phyloP scores from a whole-genome alignment of 371 early-diverging fungal genomes.

The Rhizopus arrhizus region DNA sequence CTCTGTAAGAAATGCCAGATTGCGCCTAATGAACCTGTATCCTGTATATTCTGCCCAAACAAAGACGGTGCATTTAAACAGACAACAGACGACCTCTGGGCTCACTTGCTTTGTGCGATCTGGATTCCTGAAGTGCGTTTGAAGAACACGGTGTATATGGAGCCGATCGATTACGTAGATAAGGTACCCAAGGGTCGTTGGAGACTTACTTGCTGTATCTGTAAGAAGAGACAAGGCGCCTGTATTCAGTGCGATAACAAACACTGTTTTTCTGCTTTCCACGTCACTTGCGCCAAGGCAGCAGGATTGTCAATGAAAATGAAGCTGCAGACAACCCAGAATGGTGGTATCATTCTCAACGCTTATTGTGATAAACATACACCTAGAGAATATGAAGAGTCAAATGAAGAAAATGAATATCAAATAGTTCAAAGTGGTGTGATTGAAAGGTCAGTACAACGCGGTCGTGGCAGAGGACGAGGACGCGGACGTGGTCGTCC shows the following conservation, averaged over 20 bases:
- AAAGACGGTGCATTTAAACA: conserved; percentile 97
- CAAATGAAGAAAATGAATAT: conserved; percentile 31
- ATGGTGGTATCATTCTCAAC: conserved; percentile 62
- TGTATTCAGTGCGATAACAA: conserved; percentile 94
- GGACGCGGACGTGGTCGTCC: conserved; percentile 11
- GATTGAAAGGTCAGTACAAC: conserved; percentile 8
- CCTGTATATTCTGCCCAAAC: conserved; percentile 93
- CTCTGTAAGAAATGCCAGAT: conserved; percentile 97
- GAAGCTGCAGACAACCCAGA: conserved; percentile 49
- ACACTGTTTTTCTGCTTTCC: conserved; percentile 89
- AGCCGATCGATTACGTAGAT: conserved; percentile 92
- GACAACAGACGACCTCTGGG: conserved; percentile 92
- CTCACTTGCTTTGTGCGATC: conserved; percentile 92
- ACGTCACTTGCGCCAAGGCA: conserved; percentile 91
- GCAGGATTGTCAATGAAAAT: conserved; percentile 89
- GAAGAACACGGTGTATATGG: conserved; percentile 92
- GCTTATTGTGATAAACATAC: conserved; percentile 87
- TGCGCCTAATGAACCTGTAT: conserved; percentile 85
- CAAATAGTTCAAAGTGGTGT: not conserved
- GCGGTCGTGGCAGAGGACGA: conserved; percentile 5
- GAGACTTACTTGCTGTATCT: conserved; percentile 87
- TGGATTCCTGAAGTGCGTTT: conserved; percentile 95
- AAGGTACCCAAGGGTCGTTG: conserved; percentile 89
- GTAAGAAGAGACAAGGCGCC: conserved; percentile 82
- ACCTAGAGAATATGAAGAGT: conserved; percentile 60